A percentile compares a stretch with the other conserved stretches of the same genome.
phyloP scores from a whole-genome alignment of 148 eudicot species.

The Cornus suecica region DNA sequence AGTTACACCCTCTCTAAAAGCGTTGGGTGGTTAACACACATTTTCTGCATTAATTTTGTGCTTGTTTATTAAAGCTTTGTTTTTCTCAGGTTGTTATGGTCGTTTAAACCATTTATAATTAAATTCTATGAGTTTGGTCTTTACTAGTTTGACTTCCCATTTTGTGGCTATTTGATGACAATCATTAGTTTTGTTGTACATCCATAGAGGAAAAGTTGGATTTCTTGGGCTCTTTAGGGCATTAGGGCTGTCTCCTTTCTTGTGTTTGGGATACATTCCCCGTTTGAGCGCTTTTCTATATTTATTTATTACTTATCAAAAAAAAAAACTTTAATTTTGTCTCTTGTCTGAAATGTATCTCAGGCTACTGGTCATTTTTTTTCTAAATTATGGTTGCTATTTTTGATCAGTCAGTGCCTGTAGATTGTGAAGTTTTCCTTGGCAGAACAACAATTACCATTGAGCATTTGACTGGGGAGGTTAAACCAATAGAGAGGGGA shows the following conservation, averaged over 20 bases:
- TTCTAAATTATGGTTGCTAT: constrained; percentile 14
- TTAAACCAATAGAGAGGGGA: constrained; percentile 76
- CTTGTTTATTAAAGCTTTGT: not conserved
- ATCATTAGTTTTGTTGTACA: not conserved
- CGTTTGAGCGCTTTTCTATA: too few species aligned
- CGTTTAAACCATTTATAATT: not conserved
- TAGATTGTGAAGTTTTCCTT: constrained; percentile 87
- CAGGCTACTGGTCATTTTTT: not conserved
- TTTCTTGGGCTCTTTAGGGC: too few species aligned
- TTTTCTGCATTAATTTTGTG: too few species aligned
- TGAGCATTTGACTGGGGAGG: constrained; percentile 98
- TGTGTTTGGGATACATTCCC: too few species aligned
- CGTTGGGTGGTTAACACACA: too few species aligned
- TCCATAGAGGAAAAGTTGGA: too few species aligned
- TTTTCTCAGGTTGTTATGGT: not conserved
- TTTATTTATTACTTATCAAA: too few species aligned
- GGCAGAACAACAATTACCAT: constrained; percentile 94
- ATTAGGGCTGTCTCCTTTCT: too few species aligned
- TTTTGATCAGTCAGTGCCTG: constrained; percentile 83
- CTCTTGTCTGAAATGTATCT: not conserved
- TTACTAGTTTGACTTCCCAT: not conserved
- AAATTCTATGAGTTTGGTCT: not conserved
- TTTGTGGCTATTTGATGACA: not conserved
- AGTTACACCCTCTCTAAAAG: too few species aligned
- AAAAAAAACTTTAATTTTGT: not conserved